Base-by-base conservation (phyloP, 306 rosid genomes). In the Trichosanthes truncata region DNA sequence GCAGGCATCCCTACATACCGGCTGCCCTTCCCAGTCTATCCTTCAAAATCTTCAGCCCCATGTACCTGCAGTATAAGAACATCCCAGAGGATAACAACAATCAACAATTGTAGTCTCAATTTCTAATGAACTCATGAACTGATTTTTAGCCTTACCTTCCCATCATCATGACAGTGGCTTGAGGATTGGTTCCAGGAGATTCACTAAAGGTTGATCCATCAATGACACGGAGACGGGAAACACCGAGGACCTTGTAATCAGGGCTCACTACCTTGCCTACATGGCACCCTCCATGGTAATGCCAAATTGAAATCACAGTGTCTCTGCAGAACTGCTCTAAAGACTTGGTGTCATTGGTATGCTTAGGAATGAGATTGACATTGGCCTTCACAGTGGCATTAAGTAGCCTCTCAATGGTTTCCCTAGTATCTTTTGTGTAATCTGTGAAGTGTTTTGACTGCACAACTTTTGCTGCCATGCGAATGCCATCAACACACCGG, bases 171-270 rank as follows among this genome's bases (percentile, higher is more conserved):
- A 95, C 93, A 46, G 97, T 92, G 80, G 85, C 97, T 79, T 92
- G 98, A 85, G 98, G 98, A 84, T 95, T 95, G 65, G 97, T 91
- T 80, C 98, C 98, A 0, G 98, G 98, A 46, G 98, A 92, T 76
- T 87, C 92, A 4, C 76, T 60, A 79, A 85, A 95, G 1, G 93
- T 90, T 6, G 98, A 95, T 53, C 97, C 97, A 83, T 95, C 98
- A 3, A 90, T 86, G 29, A 95, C 90, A 0, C 98, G 86, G 20
- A 95, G 89, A 79, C 88, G 85, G 5, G 87, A 84, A 65, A 95
- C 91, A 51, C 97, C 93, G 23, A 95, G 91, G 83, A 92, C 93
- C 84, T 83, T 91, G 84, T 83, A 56, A 26, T 90, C 84, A 25
- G 81, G 65, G 59, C 74, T 80, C 76, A 95, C 92, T 18, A 93